Evolutionary conservation across 768 basidiomycete genomes (phyloP), one percentile per base, ranked within the genome.

Genomic region (Pulveroboletus sp.): DNA sequence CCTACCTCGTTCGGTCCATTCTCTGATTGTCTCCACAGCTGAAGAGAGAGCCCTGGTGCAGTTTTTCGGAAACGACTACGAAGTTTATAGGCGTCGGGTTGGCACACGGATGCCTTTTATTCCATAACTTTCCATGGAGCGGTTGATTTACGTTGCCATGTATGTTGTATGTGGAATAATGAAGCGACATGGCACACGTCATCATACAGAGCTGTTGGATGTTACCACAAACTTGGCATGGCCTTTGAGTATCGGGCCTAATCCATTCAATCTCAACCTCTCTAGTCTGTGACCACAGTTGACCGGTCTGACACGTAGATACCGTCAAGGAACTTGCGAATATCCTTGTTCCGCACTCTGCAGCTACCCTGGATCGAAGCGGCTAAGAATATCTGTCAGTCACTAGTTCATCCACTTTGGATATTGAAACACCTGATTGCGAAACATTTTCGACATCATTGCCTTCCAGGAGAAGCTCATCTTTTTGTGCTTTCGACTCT

Each of bases 261-360:
- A 52, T 50, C 44, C 39, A 46, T 53, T 42, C 44, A 39, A 44
- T 37, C 37, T 41, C 44, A 40, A 47, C 38, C 47, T 12, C 45
- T 51, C 64, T 65, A 78, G 46, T 81, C 71, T 24, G 80, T 81
- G 51, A 68, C 54, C 43, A 73, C 60, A 12, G 85, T 84, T 51
- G 81, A 80, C 75, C 81, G 85, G 63, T 87, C 86, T 33, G 91
- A 93, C 54, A 93, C 90, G 62, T 93, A 93, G 74, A 93, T 82
- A 70, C 91, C 89, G 68, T 94, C 91, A 69, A 96, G 77, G 80
- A 97, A 96, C 79, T 97, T 96, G 64, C 95, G 92, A 74, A 98
- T 97, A 79, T 95, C 95, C 79, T 99, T 99, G 86, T 98, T 96
- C 72, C 92, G 88, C 65, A 99, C 96, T 60, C 86, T 83, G 77